A percentile compares a stretch with the other conserved stretches of the same genome.
These are phyloP conservation scores for Boeremia exigua DNA, from an alignment of 2,329 filamentous ascomycete species.

Conservation along the genomic window DNA sequence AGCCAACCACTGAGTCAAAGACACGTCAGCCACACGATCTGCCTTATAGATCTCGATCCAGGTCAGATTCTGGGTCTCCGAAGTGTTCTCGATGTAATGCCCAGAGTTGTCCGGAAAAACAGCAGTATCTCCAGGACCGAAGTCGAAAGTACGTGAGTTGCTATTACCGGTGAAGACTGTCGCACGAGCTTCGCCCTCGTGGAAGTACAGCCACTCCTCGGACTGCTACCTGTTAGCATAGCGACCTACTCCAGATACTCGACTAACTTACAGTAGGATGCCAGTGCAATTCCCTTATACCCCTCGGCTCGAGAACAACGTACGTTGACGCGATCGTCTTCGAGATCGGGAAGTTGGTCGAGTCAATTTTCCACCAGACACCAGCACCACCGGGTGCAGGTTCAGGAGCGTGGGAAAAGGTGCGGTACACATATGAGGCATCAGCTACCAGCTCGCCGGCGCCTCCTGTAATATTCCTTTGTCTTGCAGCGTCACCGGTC, in stretches of 20 bases:
- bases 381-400: constrained; percentile 67
- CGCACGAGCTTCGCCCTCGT: constrained; percentile 65
- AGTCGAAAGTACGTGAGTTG: constrained; percentile 70
- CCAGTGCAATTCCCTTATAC: constrained; percentile 72
- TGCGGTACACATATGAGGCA: constrained; percentile 67
- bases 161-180: constrained; percentile 69
- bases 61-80: constrained; percentile 66
- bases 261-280: constrained; percentile 64
- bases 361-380: constrained; percentile 68
- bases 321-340: constrained; percentile 71
- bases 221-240: constrained; percentile 32
- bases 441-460: constrained; percentile 61
- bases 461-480: constrained; percentile 54
- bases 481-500: constrained; percentile 45
- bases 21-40: constrained; percentile 70
- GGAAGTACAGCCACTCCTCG: constrained; percentile 76
- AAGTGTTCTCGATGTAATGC: constrained; percentile 74
- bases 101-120: constrained; percentile 71
- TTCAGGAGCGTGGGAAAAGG: constrained; percentile 62
- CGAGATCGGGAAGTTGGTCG: constrained; percentile 69
- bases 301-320: constrained; percentile 68
- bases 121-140: constrained; percentile 69
- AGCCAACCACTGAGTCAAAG: constrained; percentile 72
- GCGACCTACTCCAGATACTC: neutral
- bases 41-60: constrained; percentile 75